Evolutionary conservation across 805 yeast species (phyloP).

Genomic region (Torulaspora gathmanii): DNA sequence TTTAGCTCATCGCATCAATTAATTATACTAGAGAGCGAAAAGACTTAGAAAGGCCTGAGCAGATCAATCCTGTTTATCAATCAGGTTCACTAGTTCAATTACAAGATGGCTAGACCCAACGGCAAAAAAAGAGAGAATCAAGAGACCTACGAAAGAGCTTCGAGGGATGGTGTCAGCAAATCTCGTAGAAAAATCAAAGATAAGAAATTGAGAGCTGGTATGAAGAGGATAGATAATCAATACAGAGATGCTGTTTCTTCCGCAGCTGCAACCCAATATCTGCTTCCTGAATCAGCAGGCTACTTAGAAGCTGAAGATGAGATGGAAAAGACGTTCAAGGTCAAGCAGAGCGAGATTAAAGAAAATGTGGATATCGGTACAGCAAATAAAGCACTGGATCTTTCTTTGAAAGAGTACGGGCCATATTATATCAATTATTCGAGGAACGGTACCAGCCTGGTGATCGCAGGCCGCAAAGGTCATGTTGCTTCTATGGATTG

Average conservation of each 20-base stretch:
- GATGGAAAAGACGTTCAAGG: conserved; percentile 87
- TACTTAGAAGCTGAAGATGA: conserved; percentile 85
- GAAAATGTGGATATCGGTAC: conserved; percentile 74
- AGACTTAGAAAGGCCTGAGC: neutral
- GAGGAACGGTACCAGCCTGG: conserved; percentile 78
- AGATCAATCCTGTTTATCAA: too few species aligned
- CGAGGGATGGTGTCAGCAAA: conserved; percentile 9
- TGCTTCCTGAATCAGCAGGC: conserved; percentile 81
- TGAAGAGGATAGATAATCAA: conserved; percentile 64
- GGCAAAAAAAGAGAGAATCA: conserved; percentile 29
- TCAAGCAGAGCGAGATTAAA: conserved; percentile 72
- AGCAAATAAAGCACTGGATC: conserved; percentile 66
- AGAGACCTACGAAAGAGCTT: conserved; percentile 34
- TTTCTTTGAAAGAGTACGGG: conserved; percentile 72
- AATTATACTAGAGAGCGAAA: neutral
- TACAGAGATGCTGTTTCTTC: conserved; percentile 73
- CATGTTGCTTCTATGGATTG: conserved; percentile 96
- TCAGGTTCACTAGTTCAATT: neutral
- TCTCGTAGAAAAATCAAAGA: conserved; percentile 43
- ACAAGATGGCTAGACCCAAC: neutral
- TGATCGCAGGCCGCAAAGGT: conserved; percentile 87
- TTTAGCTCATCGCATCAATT: conserved; percentile 11
- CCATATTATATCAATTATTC: conserved; percentile 82
- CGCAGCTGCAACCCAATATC: conserved; percentile 81
- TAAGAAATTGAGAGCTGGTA: conserved; percentile 56